These are phyloP conservation scores for Aciculosporium take DNA, from an alignment of 2,329 filamentous ascomycete genomes.

Conservation along the genomic window DNA sequence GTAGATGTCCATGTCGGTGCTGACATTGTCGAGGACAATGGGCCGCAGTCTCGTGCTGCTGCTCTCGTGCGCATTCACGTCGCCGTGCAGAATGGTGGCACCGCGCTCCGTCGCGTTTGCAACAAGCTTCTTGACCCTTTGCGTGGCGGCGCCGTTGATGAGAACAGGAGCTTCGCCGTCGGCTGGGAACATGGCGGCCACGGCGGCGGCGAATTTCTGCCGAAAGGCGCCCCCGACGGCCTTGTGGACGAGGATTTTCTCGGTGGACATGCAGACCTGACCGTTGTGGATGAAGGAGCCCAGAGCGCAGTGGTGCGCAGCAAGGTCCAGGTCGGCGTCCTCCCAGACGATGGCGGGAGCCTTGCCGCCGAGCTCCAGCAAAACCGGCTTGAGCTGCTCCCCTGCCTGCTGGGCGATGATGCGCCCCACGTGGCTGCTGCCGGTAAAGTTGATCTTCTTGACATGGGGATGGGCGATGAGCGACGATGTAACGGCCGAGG, in stretches of 20 bases:
- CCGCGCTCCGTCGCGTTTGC: slow-evolving; percentile 55
- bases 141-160: slow-evolving; percentile 51
- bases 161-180: slow-evolving; percentile 53
- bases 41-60: slow-evolving; percentile 39
- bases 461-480: slow-evolving; percentile 54
- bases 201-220: slow-evolving; percentile 24
- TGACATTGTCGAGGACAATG: slow-evolving; percentile 51
- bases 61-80: slow-evolving; percentile 17
- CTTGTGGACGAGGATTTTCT: slow-evolving; percentile 50
- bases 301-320: slow-evolving; percentile 51
- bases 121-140: slow-evolving; percentile 53
- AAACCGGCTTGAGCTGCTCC: slow-evolving; percentile 60
- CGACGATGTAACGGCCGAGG: slow-evolving; percentile 49
- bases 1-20: slow-evolving; percentile 56
- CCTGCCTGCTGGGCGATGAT: slow-evolving; percentile 59
- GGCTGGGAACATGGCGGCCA: slow-evolving; percentile 32
- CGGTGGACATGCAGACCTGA: slow-evolving; percentile 78
- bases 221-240: slow-evolving; percentile 32
- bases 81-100: slow-evolving; percentile 33
- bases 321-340: slow-evolving; percentile 62
- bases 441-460: slow-evolving; percentile 79
- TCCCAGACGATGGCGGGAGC: slow-evolving; percentile 64
- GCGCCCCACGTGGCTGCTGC: slow-evolving; percentile 57
- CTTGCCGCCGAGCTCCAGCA: slow-evolving; percentile 77
- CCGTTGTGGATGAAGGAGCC: slow-evolving; percentile 62